phyloP scores from a whole-genome alignment of 2,329 filamentous ascomycete genomes.

The Fusarium sp. region DNA sequence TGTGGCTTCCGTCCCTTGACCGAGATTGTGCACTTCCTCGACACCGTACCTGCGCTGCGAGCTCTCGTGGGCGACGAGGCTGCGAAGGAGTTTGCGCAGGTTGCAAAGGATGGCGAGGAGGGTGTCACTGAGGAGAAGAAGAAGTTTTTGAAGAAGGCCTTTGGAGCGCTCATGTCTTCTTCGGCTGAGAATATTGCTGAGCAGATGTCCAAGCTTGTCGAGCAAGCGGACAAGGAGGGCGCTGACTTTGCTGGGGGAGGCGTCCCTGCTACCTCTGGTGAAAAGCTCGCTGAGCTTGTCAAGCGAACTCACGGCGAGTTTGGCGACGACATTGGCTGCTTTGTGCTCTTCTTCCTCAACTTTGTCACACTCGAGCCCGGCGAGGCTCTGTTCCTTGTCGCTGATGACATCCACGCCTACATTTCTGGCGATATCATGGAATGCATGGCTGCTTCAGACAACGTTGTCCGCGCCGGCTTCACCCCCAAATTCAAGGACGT shows the following conservation, averaged over 20 bases:
- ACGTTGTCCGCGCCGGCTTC: slow-evolving; percentile 96
- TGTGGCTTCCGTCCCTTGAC: slow-evolving; percentile 92
- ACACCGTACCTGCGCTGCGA: slow-evolving; percentile 68
- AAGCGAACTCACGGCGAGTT: slow-evolving; percentile 84
- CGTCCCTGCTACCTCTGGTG: slow-evolving; percentile 74
- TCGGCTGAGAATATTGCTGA: slow-evolving; percentile 67
- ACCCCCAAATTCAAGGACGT: slow-evolving; percentile 99
- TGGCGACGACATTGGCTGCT: slow-evolving; percentile 89
- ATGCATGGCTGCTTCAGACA: slow-evolving; percentile 99
- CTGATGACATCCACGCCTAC: slow-evolving; percentile 98
- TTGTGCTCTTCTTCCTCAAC: slow-evolving; percentile 98
- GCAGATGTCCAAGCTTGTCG: slow-evolving; percentile 77
- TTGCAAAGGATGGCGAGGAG: slow-evolving; percentile 59
- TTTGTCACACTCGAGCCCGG: slow-evolving; percentile 89
- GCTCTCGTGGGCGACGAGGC: slow-evolving; percentile 75
- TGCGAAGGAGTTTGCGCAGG: slow-evolving; percentile 67
- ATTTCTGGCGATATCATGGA: slow-evolving; percentile 95
- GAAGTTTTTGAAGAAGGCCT: slow-evolving; percentile 79
- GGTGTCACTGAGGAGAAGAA: slow-evolving; percentile 74
- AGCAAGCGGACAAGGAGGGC: slow-evolving; percentile 76
- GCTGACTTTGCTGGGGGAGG: slow-evolving; percentile 81
- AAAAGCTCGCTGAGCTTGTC: slow-evolving; percentile 82
- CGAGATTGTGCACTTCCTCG: slow-evolving; percentile 89
- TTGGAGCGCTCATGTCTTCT: slow-evolving; percentile 85
- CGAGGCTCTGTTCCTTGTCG: slow-evolving; percentile 95